phyloP scores from a whole-genome alignment of 306 rosid genomes.

The Prunus persica region Prunus_persica_NCBIv2 NC_034009.1:45247001-45247500 shows the following conservation, averaged over 20 bases:
- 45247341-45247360: not conserved
- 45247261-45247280: not conserved
- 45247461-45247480: no score
- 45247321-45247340: not conserved
- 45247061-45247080: slow-evolving; percentile 2
- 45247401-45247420: not conserved
- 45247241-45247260: not conserved
- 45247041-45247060: not conserved
- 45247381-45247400: not conserved
- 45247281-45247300: slow-evolving; percentile 7
- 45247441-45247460: no score
- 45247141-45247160: not conserved
- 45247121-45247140: not conserved
- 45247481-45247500: not conserved
- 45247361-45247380: not conserved
- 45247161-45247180: not conserved
- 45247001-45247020: no score
- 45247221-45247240: not conserved
- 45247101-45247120: not conserved
- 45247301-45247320: not conserved
- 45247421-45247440: not conserved
- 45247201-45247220: not conserved
- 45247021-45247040: no score
- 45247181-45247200: not conserved
- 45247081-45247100: not conserved